phyloP scores from a whole-genome alignment of 2,329 filamentous ascomycete species.

The Geoglossum cookeanum region DNA sequence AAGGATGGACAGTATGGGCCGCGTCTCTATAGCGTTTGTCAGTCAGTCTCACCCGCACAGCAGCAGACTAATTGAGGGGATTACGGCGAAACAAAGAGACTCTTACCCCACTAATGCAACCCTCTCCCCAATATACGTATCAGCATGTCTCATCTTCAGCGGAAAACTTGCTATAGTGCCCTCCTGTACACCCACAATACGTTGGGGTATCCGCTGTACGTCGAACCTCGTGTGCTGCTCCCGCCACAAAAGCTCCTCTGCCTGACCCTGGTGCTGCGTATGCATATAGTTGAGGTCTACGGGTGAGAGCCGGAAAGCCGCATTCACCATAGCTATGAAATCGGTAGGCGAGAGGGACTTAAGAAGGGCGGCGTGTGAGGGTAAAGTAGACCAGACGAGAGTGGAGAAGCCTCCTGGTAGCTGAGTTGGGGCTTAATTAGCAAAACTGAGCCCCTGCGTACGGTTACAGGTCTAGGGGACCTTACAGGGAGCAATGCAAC shows the following conservation, averaged over 20 bases:
- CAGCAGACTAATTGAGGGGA: background rate
- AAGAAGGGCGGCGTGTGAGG: conserved; percentile 55
- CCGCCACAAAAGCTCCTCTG: conserved; percentile 72
- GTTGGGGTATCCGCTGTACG: conserved; percentile 35
- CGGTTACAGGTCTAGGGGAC: background rate
- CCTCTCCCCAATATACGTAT: conserved; percentile 80
- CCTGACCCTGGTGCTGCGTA: conserved; percentile 23
- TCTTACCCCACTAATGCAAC: conserved; percentile 58
- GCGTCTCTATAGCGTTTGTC: conserved; percentile 36
- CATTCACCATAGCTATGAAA: conserved; percentile 78
- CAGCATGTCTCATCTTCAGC: conserved; percentile 78
- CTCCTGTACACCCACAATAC: conserved; percentile 51
- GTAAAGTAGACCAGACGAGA: conserved; percentile 87
- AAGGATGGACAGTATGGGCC: conserved; percentile 84
- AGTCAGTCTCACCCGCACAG: background rate
- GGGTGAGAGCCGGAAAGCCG: conserved; percentile 65
- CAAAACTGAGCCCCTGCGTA: background rate
- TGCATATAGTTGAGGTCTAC: conserved; percentile 75
- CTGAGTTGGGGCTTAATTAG: background rate
- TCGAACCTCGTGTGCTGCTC: conserved; percentile 38
- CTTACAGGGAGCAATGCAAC: conserved; percentile 61
- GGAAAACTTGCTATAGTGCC: conserved; percentile 78
- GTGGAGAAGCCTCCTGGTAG: conserved; percentile 68
- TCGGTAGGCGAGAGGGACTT: conserved; percentile 55
- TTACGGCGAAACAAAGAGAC: background rate